Base-by-base conservation (phyloP, 768 basidiomycete genomes). In the Myochromella boudieri region DNA sequence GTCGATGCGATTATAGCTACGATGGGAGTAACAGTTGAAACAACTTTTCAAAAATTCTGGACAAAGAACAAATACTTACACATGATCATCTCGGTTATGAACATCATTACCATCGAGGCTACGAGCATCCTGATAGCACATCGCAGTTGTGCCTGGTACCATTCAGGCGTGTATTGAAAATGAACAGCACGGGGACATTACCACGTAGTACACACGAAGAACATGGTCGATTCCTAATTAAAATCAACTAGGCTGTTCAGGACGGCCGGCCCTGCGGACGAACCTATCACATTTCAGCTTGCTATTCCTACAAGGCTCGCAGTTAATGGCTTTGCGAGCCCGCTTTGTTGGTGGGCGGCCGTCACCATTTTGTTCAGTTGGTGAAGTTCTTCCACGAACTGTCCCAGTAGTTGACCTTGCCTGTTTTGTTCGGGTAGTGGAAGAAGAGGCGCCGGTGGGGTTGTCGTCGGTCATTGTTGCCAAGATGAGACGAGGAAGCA, bases 251-350 rank as follows among this genome's bases (percentile, higher is more conserved):
- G 49, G 44, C 56, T 34, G 42, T 24, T 46, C 10, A 43, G 38
- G n/a, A 34, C 14, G n/a, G n/a, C n/a, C 37, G 45, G 25, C 44
- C 29, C 48, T 37, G 39, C 27, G 46, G 54, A 65, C 68, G 36
- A 46, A 86, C 88, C 88, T 83, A 67, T 92, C 90, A 71, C 90
- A 92, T 68, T 92, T 91, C 57, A 91, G 80, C 68, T 91, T 90
- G 74, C 84, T 87, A 57, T 83, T 85, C 60, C 90, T 77, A 70
- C 90, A 92, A 2, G 90, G 90, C 57, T 90, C 88, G 60, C 90
- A 92, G 68, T 92, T 92, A 56, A 92, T 90, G 14, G 90, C 88
- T 61, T 91, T 91, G 49, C 90, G 75, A 0, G 90, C 85, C 37
- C 90, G 83, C 66, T 91, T 92, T 18, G 87, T 82, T 2, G 87